These are phyloP conservation scores for Kazachstania sp. DNA, from an alignment of 1,139 yeast genomes.

Conservation along the genomic window DNA sequence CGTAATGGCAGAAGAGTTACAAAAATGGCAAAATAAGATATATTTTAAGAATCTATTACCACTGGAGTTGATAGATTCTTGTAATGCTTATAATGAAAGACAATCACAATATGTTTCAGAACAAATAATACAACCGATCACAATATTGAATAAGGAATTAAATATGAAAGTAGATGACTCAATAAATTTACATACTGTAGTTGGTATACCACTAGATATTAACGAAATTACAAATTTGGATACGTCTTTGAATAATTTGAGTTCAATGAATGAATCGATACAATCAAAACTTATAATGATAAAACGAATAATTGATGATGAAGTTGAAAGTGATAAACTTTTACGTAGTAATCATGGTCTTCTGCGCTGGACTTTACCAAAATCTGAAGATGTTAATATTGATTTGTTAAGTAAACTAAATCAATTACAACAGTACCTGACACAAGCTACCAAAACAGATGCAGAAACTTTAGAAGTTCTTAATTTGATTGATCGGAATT, in stretches of 20 bases:
- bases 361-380: conserved; percentile 40
- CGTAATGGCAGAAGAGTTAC: conserved; percentile 17
- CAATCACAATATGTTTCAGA: conserved; percentile 48
- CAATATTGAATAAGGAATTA: conserved; percentile 42
- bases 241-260: not conserved
- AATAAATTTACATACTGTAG: not conserved
- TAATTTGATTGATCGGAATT: conserved; percentile 24
- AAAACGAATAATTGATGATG: conserved; percentile 39
- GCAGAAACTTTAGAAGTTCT: conserved; percentile 27
- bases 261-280: not conserved
- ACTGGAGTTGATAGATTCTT: conserved; percentile 53
- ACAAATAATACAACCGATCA: conserved; percentile 45
- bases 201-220: not conserved
- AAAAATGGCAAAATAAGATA: conserved; percentile 5
- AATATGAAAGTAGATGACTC: conserved; percentile 10
- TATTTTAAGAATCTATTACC: conserved; percentile 60
- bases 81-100: conserved; percentile 62
- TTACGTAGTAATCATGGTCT: conserved; percentile 43
- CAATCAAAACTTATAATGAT: not conserved
- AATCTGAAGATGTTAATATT: conserved; percentile 36
- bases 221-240: not conserved
- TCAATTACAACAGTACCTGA: conserved; percentile 43
- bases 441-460: conserved; percentile 60
- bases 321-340: conserved; percentile 47
- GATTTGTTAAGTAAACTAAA: conserved; percentile 35